Evolutionary conservation across 495 filamentous ascomycete genomes (phyloP).

Genomic region (Emericellopsis terricola): DNA sequence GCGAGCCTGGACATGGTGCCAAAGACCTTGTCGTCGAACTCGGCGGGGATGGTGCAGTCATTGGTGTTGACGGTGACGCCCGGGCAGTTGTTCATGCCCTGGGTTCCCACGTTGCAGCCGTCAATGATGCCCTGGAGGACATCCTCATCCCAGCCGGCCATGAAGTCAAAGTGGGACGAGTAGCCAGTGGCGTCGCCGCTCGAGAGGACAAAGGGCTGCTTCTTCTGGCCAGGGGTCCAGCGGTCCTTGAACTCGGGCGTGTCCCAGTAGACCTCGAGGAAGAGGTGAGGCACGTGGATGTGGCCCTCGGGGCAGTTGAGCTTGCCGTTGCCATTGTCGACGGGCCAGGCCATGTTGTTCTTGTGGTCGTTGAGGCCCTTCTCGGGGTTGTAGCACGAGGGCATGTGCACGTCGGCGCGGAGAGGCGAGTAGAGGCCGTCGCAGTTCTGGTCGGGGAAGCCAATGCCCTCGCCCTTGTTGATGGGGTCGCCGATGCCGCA

Average conservation of each 20-base stretch:
- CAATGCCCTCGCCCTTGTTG: constrained; percentile 28
- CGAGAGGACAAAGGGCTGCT: constrained; percentile 46
- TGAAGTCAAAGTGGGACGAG: constrained; percentile 50
- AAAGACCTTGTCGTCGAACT: constrained; percentile 14
- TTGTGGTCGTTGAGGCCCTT: constrained; percentile 32
- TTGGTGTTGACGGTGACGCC: constrained; percentile 21
- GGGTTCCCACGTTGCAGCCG: constrained; percentile 35
- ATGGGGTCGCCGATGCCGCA: constrained; percentile 29
- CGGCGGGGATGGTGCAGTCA: constrained; percentile 29
- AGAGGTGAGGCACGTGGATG: constrained; percentile 37
- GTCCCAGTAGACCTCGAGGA: constrained; percentile 52
- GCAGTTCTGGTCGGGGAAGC: constrained; percentile 30
- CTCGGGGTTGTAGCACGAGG: constrained; percentile 38
- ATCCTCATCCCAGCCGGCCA: constrained; percentile 50
- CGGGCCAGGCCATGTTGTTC: constrained; percentile 33
- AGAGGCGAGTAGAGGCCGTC: constrained; percentile 36
- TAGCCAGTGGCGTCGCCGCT: constrained; percentile 41
- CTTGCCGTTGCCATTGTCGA: constrained; percentile 31
- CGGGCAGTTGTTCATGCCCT: constrained; percentile 37
- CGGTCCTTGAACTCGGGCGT: constrained; percentile 33
- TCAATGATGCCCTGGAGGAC: constrained; percentile 43
- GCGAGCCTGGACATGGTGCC: constrained; percentile 28
- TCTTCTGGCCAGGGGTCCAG: constrained; percentile 36
- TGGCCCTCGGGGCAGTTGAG: constrained; percentile 42
- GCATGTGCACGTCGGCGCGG: constrained; percentile 35